These are phyloP conservation scores for Fraxinus cuspidata DNA, from an alignment of 257 asterid genomes.

Conservation along the genomic window DNA sequence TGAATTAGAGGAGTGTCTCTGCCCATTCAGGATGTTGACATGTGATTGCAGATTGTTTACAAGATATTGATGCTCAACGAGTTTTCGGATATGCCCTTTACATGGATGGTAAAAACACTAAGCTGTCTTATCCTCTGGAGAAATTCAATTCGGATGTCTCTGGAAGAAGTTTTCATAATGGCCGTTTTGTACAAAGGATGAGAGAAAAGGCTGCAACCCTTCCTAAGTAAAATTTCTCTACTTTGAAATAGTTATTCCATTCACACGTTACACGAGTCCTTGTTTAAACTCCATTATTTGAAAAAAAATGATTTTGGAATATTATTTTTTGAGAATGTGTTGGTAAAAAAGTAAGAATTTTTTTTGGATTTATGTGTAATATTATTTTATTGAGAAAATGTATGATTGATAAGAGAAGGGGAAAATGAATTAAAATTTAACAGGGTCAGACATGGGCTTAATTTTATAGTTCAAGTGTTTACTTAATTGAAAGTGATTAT, in stretches of 20 bases:
- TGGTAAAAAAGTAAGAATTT: too few species aligned
- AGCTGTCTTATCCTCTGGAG: constrained; percentile 23
- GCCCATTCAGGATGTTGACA: not conserved
- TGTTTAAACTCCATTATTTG: too few species aligned
- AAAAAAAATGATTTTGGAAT: too few species aligned
- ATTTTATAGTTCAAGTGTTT: not conserved
- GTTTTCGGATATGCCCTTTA: constrained; percentile 31
- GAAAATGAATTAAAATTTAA: too few species aligned
- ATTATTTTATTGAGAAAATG: too few species aligned
- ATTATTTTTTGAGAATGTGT: too few species aligned
- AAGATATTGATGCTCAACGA: constrained; percentile 27
- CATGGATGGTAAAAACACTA: constrained; percentile 21
- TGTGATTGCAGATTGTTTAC: constrained; percentile 28
- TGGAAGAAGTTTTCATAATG: constrained; percentile 34
- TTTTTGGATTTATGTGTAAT: too few species aligned
- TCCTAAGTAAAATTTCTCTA: constrained; percentile 21
- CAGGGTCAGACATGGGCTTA: too few species aligned
- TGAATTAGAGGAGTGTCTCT: not conserved
- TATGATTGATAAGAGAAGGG: too few species aligned
- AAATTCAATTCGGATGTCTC: constrained; percentile 17
- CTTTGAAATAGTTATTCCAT: not conserved
- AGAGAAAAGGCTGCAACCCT: constrained; percentile 29
- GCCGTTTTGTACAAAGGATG: constrained; percentile 32
- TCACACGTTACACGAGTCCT: not conserved
- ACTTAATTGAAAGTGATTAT: not conserved